A percentile compares a stretch with the other conserved stretches of the same genome.
Conservation (phyloP, 2,329 filamentous ascomycete genomes). For the Cylindrodendrum hubeiense region DNA sequence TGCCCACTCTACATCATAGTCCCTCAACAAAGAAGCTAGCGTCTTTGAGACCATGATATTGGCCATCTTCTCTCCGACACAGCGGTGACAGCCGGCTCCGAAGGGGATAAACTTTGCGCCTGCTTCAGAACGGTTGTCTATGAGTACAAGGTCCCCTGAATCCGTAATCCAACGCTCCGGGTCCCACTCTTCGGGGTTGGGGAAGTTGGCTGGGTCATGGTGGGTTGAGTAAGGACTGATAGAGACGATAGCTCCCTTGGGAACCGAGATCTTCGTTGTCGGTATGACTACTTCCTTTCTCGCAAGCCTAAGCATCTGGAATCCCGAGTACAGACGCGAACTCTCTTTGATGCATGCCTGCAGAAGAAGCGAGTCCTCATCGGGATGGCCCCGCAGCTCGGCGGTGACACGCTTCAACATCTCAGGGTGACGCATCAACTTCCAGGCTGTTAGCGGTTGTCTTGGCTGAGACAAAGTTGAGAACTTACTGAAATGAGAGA, state of each 20-base stretch:
- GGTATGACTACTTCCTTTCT: slow-evolving; percentile 15
- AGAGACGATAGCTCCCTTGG: slow-evolving; percentile 14
- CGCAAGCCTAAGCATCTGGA: slow-evolving; percentile 19
- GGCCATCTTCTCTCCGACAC: slow-evolving; percentile 25
- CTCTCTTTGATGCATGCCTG: slow-evolving; percentile 23
- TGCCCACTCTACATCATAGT: slow-evolving; percentile 20
- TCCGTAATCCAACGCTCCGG: slow-evolving; percentile 21
- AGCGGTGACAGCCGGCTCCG: slow-evolving; percentile 19
- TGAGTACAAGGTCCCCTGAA: not conserved
- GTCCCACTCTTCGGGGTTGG: slow-evolving; percentile 15
- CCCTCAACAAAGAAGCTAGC: slow-evolving; percentile 5
- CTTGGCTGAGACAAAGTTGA: not conserved
- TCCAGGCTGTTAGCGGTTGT: not conserved
- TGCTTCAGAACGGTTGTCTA: slow-evolving; percentile 8
- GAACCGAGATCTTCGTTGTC: slow-evolving; percentile 6
- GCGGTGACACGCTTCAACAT: slow-evolving; percentile 10
- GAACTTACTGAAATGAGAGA: slow-evolving; percentile 17
- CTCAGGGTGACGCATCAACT: slow-evolving; percentile 19
- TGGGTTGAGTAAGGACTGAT: slow-evolving; percentile 25
- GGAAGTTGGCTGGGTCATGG: slow-evolving; percentile 21
- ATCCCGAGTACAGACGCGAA: slow-evolving; percentile 22
- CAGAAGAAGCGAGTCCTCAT: slow-evolving; percentile 14
- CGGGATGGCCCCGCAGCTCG: slow-evolving; percentile 11
- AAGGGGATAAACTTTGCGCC: slow-evolving; percentile 18
- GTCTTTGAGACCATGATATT: slow-evolving; percentile 22